Conservation (phyloP, 2,329 filamentous ascomycete species). For the Fusarium ambrosium region DNA sequence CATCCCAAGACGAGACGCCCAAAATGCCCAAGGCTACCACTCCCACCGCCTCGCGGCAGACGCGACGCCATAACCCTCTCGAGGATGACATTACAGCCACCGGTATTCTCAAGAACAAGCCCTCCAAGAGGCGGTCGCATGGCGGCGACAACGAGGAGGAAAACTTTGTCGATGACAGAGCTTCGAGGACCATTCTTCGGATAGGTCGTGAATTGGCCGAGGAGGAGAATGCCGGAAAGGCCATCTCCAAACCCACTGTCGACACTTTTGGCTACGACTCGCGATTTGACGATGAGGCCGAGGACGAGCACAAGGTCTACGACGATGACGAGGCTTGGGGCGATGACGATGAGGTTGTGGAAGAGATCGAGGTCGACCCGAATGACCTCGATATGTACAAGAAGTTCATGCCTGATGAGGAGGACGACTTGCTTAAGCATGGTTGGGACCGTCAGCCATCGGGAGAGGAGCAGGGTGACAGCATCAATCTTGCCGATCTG, state of each 20-base stretch:
- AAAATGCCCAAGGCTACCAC: slow-evolving; percentile 85
- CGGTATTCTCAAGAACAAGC: slow-evolving; percentile 79
- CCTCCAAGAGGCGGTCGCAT: slow-evolving; percentile 78
- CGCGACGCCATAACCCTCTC: slow-evolving; percentile 88
- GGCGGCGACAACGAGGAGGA: slow-evolving; percentile 72
- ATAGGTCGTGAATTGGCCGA: slow-evolving; percentile 91
- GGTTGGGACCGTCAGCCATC: slow-evolving; percentile 65
- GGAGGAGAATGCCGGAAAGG: slow-evolving; percentile 71
- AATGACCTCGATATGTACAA: slow-evolving; percentile 92
- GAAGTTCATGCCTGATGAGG: slow-evolving; percentile 83
- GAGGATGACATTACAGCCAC: slow-evolving; percentile 86
- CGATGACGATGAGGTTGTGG: slow-evolving; percentile 80
- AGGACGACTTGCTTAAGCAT: slow-evolving; percentile 79
- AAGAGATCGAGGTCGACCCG: slow-evolving; percentile 86
- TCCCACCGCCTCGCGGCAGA: slow-evolving; percentile 68
- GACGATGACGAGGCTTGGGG: slow-evolving; percentile 79
- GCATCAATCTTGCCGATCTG: slow-evolving; percentile 89
- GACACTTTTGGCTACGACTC: slow-evolving; percentile 84
- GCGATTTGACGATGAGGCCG: slow-evolving; percentile 72
- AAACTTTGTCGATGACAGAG: slow-evolving; percentile 86
- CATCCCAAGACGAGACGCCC: slow-evolving; percentile 38
- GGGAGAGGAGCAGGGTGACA: slow-evolving; percentile 62
- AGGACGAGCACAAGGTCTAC: slow-evolving; percentile 57
- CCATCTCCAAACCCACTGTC: slow-evolving; percentile 57
- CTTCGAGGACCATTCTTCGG: slow-evolving; percentile 88